Evolutionary conservation across 2,329 filamentous ascomycete species (phyloP), one percentile per base, ranked within the genome.

Genomic region (Fusarium mundagurra): DNA sequence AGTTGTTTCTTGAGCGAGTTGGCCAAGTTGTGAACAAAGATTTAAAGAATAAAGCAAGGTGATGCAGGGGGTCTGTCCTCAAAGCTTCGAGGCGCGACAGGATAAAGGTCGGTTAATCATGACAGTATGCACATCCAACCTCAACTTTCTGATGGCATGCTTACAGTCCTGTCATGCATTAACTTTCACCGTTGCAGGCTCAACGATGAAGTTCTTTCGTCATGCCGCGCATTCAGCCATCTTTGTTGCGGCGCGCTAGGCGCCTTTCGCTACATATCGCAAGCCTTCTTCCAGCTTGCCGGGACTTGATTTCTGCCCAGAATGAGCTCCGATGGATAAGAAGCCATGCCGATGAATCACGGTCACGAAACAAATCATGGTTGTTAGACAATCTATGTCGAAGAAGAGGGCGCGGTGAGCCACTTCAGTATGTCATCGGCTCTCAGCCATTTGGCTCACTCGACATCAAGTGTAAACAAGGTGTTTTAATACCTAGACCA

Each of bases 361-460:
- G 55, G 36, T 43, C 57, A 47, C 50, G 62, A 55, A 36, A 67
- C 36, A 62, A 64, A 64, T n/a, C 62, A 54, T 57, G 61, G 67
- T 76, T 63, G 22, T 68, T 89, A 5, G 72, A 81, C 13, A 71
- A 78, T 3, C 81, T 91, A 12, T 90, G 88, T 71, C 81, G 81
- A 8, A 81, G 84, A 55, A 85, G 91, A 39, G 85, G 87, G 14
- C 82, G 81, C 14, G 94, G 94, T 3, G 89, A 91, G 66, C 96
- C 96, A 4, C 83, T 99, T 39, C 96, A 98, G 81, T 98, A 98
- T 80, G 88, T 98, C 29, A 85, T 99, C 3, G 95, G 95, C 8
- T 91, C 92, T 10, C 95, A 98, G 81, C 96, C 93, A 4, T 98
- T 99, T 83, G 96, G 95, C 1, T 85, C 90, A 9, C 83, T 98